Evolutionary conservation across 257 asterid species (phyloP).

Genomic region (Primulina huaijiensis): DNA sequence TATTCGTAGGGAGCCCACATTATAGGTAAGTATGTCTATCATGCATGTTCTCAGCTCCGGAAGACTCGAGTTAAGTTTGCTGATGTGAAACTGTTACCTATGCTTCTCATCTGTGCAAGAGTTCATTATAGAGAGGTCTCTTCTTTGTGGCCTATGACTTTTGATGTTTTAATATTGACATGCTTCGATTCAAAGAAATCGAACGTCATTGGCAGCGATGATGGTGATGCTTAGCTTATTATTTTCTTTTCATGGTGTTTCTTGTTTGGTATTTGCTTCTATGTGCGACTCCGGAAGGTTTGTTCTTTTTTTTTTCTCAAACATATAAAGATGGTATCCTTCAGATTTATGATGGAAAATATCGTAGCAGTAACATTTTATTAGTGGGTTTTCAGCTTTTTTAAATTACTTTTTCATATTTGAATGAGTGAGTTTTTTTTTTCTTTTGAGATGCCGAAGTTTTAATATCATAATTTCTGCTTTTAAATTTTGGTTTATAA

Average conservation of each 20-base stretch:
- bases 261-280: neutral
- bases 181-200: neutral
- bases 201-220: neutral
- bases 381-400: too few species aligned
- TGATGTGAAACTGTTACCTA: neutral
- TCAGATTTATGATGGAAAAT: too few species aligned
- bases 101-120: neutral
- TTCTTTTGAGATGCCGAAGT: too few species aligned
- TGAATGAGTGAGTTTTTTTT: too few species aligned
- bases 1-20: conserved; percentile 35
- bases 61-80: neutral
- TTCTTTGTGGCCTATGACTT: neutral
- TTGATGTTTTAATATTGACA: neutral
- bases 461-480: too few species aligned
- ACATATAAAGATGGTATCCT: too few species aligned
- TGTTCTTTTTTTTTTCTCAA: too few species aligned
- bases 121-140: neutral
- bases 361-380: too few species aligned
- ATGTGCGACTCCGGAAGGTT: too few species aligned
- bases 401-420: too few species aligned
- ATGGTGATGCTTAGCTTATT: neutral
- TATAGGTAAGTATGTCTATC: conserved; percentile 44
- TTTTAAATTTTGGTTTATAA: too few species aligned
- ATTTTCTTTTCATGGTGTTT: neutral
- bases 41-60: conserved; percentile 18